Percentiles rank a stretch among this genome's conserved stretches.
These are phyloP conservation scores for Coemansia sp. DNA, from an alignment of 192 early-diverging fungal species.

Conservation along the genomic window DNA sequence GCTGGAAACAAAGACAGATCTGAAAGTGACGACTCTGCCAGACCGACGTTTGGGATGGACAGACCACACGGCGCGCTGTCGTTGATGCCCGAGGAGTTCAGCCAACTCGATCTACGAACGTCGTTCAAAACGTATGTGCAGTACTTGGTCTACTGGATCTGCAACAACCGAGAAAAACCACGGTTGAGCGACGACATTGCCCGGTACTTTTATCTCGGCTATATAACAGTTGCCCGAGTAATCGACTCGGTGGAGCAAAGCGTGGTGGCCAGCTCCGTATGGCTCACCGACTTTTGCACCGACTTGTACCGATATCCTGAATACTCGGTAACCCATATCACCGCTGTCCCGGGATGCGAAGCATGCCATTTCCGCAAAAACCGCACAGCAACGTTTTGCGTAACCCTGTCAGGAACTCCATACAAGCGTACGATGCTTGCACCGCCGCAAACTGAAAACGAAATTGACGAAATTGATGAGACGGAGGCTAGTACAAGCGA, in stretches of 20 bases:
- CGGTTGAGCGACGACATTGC: conserved; percentile 15
- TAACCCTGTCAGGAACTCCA: conserved; percentile 25
- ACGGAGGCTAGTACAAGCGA: background rate
- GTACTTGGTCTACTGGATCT: conserved; percentile 51
- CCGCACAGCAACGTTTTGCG: conserved; percentile 41
- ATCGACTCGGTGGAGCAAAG: conserved; percentile 50
- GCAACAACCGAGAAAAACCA: conserved; percentile 23
- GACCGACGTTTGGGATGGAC: conserved; percentile 9
- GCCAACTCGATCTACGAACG: conserved; percentile 36
- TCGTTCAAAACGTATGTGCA: conserved; percentile 50
- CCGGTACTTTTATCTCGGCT: conserved; percentile 45
- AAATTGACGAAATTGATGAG: background rate
- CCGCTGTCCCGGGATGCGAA: conserved; percentile 33
- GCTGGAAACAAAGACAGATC: background rate
- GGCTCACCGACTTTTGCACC: conserved; percentile 32
- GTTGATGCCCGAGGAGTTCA: conserved; percentile 43
- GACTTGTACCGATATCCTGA: conserved; percentile 33
- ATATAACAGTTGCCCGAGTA: conserved; percentile 33
- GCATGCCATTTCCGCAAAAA: conserved; percentile 45
- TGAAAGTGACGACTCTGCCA: conserved; percentile 5
- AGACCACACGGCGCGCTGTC: conserved; percentile 10
- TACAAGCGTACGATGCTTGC: conserved; percentile 28
- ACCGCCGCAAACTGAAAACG: conserved; percentile 17
- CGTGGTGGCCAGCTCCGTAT: conserved; percentile 42
- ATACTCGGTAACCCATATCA: conserved; percentile 7